Conservation (phyloP, 2,329 filamentous ascomycete genomes). For the Cytospora piceae region DNA sequence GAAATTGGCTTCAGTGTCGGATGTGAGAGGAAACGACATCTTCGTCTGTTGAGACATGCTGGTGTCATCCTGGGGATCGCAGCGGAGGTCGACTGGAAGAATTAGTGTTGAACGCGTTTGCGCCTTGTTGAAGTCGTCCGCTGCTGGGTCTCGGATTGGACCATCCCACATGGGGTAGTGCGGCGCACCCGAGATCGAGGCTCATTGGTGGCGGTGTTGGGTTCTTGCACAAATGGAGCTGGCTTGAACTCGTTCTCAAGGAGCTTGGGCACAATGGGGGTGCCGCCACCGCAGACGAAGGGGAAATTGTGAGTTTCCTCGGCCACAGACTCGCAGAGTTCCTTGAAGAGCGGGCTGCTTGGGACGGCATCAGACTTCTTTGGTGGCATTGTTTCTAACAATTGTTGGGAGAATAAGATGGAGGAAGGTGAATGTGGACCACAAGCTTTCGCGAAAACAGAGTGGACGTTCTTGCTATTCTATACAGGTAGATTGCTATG, state of each 20-base stretch:
- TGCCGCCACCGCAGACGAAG: constrained; percentile 28
- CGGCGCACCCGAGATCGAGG: too few relatives aligned
- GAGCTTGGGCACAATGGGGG: constrained; percentile 22
- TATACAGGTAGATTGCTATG: too few relatives aligned
- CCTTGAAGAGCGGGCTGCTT: not conserved
- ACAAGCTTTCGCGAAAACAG: too few relatives aligned
- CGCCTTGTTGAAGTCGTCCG: not conserved
- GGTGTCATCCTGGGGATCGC: not conserved
- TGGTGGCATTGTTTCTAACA: not conserved
- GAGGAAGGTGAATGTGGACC: not conserved
- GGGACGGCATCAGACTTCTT: not conserved
- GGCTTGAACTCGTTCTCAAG: not conserved
- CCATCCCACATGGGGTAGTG: too few relatives aligned
- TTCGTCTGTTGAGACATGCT: not conserved
- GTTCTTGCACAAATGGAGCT: not conserved
- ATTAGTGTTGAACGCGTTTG: not conserved
- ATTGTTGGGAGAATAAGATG: not conserved
- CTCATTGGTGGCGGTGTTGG: not conserved
- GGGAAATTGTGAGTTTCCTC: constrained; percentile 5
- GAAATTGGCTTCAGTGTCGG: constrained; percentile 21
- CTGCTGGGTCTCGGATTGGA: not conserved
- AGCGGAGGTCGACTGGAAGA: not conserved
- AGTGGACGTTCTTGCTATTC: too few relatives aligned
- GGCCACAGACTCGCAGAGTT: not conserved
- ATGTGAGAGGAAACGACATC: constrained; percentile 26